These are phyloP conservation scores for Ophiocordyceps camponoti-leonardi DNA, from an alignment of 2,329 filamentous ascomycete species.

Conservation along the genomic window DNA sequence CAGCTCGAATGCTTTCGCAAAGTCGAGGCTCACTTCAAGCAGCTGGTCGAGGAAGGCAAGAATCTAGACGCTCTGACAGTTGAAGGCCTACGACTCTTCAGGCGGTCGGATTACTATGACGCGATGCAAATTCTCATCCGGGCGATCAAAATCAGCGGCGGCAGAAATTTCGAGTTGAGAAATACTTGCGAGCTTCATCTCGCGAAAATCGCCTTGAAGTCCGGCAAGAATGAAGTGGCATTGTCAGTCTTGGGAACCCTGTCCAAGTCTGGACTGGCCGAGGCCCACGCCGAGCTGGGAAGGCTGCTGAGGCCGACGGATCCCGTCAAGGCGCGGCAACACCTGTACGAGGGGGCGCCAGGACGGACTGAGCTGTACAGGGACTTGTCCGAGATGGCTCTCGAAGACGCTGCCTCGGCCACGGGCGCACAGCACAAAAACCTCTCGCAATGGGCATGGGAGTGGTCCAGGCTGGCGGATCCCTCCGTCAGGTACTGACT, in stretches of 20 bases:
- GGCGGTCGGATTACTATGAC: constrained; percentile 7
- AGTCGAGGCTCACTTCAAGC: constrained; percentile 12
- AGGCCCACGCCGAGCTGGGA: constrained; percentile 12
- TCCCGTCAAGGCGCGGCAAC: constrained; percentile 7
- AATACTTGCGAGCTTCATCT: constrained; percentile 10
- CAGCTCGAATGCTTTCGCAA: constrained; percentile 7
- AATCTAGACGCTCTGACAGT: constrained; percentile 18
- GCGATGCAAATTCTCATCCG: constrained; percentile 7
- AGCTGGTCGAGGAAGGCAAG: constrained; percentile 11
- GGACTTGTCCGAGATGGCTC: constrained; percentile 12
- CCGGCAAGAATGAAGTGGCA: constrained; percentile 9
- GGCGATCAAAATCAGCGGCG: constrained; percentile 7
- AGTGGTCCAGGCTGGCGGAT: constrained; percentile 16
- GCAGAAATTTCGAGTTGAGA: constrained; percentile 11
- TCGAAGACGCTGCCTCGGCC: constrained; percentile 8
- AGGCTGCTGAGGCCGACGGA: constrained; percentile 8
- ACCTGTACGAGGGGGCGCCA: constrained; percentile 10
- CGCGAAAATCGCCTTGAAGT: constrained; percentile 8
- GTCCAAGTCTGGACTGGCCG: constrained; percentile 6
- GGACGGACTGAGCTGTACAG: constrained; percentile 10
- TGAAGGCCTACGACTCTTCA: constrained; percentile 13
- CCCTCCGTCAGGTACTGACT: constrained; percentile 7
- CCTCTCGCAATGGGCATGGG: constrained; percentile 13
- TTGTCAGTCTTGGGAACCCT: constrained; percentile 7
- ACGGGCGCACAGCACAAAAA: constrained; percentile 5